Conservation (phyloP, 495 filamentous ascomycete species). For the Xylaria intraflava region DNA sequence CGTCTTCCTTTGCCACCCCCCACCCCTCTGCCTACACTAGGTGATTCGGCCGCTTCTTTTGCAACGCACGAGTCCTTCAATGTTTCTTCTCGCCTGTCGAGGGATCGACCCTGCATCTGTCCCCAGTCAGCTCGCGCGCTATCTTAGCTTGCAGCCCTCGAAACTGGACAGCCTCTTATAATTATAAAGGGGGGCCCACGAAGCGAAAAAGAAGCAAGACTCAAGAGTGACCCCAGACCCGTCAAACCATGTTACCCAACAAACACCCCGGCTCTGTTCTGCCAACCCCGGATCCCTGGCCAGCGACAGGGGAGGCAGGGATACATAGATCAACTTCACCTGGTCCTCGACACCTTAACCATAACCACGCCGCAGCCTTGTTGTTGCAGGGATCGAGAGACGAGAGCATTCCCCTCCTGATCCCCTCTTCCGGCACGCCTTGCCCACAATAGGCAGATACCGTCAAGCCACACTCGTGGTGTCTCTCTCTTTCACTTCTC, state of each 20-base stretch:
- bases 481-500: slow-evolving; percentile 1
- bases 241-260: slow-evolving; percentile 23
- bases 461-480: neutral
- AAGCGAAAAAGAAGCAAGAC: slow-evolving; percentile 14
- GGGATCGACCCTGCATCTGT: slow-evolving; percentile 29
- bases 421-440: slow-evolving; percentile 21
- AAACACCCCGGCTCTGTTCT: slow-evolving; percentile 21
- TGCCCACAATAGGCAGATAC: neutral
- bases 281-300: slow-evolving; percentile 18
- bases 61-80: slow-evolving; percentile 17
- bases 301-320: slow-evolving; percentile 13
- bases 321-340: slow-evolving; percentile 20
- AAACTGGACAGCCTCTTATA: slow-evolving; percentile 22
- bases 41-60: slow-evolving; percentile 25
- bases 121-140: slow-evolving; percentile 21
- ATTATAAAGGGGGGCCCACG: slow-evolving; percentile 22
- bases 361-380: slow-evolving; percentile 24
- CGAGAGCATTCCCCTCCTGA: slow-evolving; percentile 23
- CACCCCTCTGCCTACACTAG: neutral
- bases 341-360: slow-evolving; percentile 22
- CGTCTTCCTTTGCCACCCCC: neutral
- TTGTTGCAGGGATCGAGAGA: slow-evolving; percentile 24
- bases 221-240: slow-evolving; percentile 26
- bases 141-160: slow-evolving; percentile 12
- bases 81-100: slow-evolving; percentile 20